These are phyloP conservation scores for Peniophora sp. DNA, from an alignment of 1,284 basidiomycete genomes.

Conservation along the genomic window DNA sequence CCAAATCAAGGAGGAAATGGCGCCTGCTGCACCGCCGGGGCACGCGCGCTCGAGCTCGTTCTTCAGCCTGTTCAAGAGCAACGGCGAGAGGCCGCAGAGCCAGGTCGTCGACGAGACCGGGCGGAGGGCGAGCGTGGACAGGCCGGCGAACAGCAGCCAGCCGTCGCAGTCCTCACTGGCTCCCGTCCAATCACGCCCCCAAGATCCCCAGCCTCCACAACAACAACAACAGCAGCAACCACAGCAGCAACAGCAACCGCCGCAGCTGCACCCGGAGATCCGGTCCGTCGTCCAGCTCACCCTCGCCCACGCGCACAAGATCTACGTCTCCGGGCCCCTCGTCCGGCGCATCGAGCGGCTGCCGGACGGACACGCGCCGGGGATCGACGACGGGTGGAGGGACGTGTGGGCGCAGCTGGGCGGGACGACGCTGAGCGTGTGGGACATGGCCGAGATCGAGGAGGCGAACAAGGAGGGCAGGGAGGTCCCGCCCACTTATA, in stretches of 20 bases:
- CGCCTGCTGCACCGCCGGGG: constrained; percentile 12
- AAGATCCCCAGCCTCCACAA: background rate
- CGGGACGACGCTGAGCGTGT: constrained; percentile 86
- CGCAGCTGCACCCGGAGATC: constrained; percentile 67
- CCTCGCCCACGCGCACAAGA: constrained; percentile 64
- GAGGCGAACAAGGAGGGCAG: constrained; percentile 72
- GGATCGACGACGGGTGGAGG: constrained; percentile 79
- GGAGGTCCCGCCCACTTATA: constrained; percentile 81
- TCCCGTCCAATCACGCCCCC: background rate
- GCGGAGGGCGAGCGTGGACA: constrained; percentile 2
- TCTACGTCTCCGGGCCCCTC: constrained; percentile 79
- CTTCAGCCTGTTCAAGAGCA: constrained; percentile 29
- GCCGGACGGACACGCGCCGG: constrained; percentile 65
- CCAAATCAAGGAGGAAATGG: background rate
- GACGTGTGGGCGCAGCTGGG: constrained; percentile 93
- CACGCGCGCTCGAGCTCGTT: constrained; percentile 27
- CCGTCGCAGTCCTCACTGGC: background rate
- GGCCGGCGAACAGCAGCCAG: constrained; percentile 2
- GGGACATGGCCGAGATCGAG: constrained; percentile 82
- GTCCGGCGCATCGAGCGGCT: constrained; percentile 66
- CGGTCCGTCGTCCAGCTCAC: constrained; percentile 65
- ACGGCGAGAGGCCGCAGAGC: constrained; percentile 1
- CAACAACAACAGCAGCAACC: constrained; percentile 4
- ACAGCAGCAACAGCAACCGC: constrained; percentile 11
- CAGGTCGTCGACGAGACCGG: background rate